A percentile compares a stretch with the other conserved stretches of the same genome.
Conservation (phyloP, 345 rosid genomes). For the Nasturtium officinale region DNA sequence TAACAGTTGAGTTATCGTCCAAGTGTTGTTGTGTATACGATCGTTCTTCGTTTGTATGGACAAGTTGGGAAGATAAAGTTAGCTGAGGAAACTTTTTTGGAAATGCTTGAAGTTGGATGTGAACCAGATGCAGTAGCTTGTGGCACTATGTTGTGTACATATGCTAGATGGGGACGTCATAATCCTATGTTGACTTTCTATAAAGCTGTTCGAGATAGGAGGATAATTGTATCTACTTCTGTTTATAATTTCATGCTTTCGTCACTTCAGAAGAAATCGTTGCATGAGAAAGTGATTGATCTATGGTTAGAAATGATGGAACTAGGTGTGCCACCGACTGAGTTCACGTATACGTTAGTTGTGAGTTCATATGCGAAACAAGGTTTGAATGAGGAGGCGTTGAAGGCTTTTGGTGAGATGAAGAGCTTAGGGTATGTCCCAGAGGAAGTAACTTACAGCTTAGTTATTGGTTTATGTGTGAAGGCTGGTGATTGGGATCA, state of each 20-base stretch:
- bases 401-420: conserved; percentile 69
- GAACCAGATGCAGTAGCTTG: conserved; percentile 95
- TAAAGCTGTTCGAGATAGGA: conserved; percentile 75
- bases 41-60: conserved; percentile 74
- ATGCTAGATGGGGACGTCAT: conserved; percentile 94
- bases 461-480: conserved; percentile 59
- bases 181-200: conserved; percentile 75
- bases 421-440: conserved; percentile 63
- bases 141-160: conserved; percentile 89
- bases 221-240: conserved; percentile 54
- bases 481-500: conserved; percentile 61
- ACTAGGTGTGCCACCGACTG: conserved; percentile 55
- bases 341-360: conserved; percentile 74
- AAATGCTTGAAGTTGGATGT: conserved; percentile 88
- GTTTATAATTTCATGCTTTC: conserved; percentile 93
- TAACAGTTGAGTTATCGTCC: conserved; percentile 81
- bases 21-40: conserved; percentile 72
- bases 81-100: conserved; percentile 86
- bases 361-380: conserved; percentile 73
- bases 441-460: conserved; percentile 81
- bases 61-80: conserved; percentile 85
- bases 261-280: conserved; percentile 84
- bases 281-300: conserved; percentile 66
- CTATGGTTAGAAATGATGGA: conserved; percentile 72
- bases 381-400: conserved; percentile 59